Base-by-base conservation (phyloP, 208 protist species). In the Acanthamoeba lenticulata region DNA sequence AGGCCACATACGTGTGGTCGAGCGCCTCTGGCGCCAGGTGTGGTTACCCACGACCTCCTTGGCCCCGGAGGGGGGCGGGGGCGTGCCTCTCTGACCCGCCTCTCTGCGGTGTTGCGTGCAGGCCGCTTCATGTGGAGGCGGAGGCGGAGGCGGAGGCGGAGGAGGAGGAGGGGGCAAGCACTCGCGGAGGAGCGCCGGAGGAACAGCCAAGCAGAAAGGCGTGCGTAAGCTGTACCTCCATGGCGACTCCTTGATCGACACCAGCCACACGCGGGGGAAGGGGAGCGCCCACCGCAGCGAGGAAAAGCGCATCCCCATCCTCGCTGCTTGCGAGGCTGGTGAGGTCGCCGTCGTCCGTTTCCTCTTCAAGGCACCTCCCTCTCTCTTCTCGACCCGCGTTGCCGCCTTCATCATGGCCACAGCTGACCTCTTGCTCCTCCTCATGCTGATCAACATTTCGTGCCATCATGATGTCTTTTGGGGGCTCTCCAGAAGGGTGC, bases 231-330 rank as follows among this genome's bases (percentile, higher is more conserved):
- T 79, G 34, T 79, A 79, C 69, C 69, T 45, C 6, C 19, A 29
- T 7, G 69, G 69, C 3, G 69, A 79, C 19, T 79, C 69, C 27
- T 21, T 79, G 69, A 36, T 79, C 34, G 69, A 79, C 69, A 79
- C 69, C 69, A 79, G 69, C 69, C 69, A 79, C 24, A 36, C 34
- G 9, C 69, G 27, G 38, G 69, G 38, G 13, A 79, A 45, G 69
- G 69, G 69, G 19, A 36, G 15, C 24, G 69, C 69, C 69, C 44
- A 79, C 69, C 69, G 69, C 69, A 79, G 69, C 24, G 69, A 79
- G 36, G 38, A 45, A 21, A 79, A 79, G 69, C 69, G 69, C 69
- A 79, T 79, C 24, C 69, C 69, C 5, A 6, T 79, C 2, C 38
- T 79, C 36, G 24, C 44, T 29, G 69, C 69, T 11, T 79, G 69